phyloP scores from a whole-genome alignment of 805 yeast genomes.

The Candida palmyrensis region DNA sequence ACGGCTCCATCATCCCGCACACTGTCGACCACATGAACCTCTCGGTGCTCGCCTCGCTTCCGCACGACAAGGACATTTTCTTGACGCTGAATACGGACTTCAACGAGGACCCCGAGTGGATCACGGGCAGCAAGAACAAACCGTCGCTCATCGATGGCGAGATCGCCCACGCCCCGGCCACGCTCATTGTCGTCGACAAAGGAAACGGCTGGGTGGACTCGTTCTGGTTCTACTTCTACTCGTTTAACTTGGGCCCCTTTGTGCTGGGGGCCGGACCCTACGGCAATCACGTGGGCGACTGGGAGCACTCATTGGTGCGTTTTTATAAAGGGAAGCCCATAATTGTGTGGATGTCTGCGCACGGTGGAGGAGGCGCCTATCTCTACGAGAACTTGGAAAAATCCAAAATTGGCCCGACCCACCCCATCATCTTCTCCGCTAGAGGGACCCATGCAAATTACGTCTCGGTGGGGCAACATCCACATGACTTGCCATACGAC shows the following conservation, averaged over 20 bases:
- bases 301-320: conserved; percentile 93
- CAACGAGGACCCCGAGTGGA: conserved; percentile 70
- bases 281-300: conserved; percentile 96
- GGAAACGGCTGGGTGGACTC: conserved; percentile 96
- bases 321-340: conserved; percentile 77
- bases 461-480: conserved; percentile 92
- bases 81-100: conserved; percentile 71
- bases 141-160: conserved; percentile 73
- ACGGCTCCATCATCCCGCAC: conserved; percentile 39
- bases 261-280: conserved; percentile 98
- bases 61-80: conserved; percentile 37
- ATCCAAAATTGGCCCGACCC: conserved; percentile 35
- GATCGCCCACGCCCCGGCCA: conserved; percentile 73
- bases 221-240: conserved; percentile 92
- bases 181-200: conserved; percentile 79
- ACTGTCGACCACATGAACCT: conserved; percentile 29
- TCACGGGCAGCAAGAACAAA: conserved; percentile 63
- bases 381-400: conserved; percentile 72
- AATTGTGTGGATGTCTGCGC: conserved; percentile 95
- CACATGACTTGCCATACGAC: conserved; percentile 91
- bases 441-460: conserved; percentile 97
- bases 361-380: conserved; percentile 95
- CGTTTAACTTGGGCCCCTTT: conserved; percentile 91
- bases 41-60: conserved; percentile 25
- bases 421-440: conserved; percentile 82